Evolutionary conservation across 1,284 basidiomycete species (phyloP), one percentile per base, ranked within the genome.

Genomic region (Cryptococcus sp.): DNA sequence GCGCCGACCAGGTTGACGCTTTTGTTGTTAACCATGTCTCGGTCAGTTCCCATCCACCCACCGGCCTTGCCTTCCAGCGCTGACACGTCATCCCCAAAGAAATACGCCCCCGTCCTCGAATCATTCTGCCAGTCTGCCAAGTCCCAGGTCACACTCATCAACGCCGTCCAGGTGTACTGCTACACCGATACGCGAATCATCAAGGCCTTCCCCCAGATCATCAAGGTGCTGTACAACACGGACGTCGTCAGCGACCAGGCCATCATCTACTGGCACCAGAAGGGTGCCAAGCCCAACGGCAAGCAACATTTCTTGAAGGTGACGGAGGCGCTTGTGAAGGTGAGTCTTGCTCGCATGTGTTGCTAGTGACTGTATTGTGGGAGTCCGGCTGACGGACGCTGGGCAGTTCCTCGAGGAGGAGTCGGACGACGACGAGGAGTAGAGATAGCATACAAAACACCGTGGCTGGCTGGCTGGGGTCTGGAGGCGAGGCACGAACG

Each of bases 261-360:
- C 60, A 94, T 98, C 71, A 88, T 97, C 60, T 98, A 96, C 79
- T 98, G 94, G 94, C 83, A 91, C 79, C 86, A 89, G 79, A 98
- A 98, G 79, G 94, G 95, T 56, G 89, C 92, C 55, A 96, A 93
- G 80, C 84, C 91, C 1, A 89, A 96, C 75, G 94, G 93, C 52
- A 87, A 88, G 75, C 90, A 94, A 75, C 89, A 94, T 76, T 97
- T 98, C 82, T 80, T 97, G 66, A 93, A 91, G 80, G 85, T 82
- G 55, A 87, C 91, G 2, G 88, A 91, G 76, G 75, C 89, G 6
- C 83, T 98, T 40, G 92, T 97, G 71, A 93, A 95, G 83, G 91
- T 88, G 71, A 57, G 81, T 68, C n/a, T 33, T 33, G 4, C 28
- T 4, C 9, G 28, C 28, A 33, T 4, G 28, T 33, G 9, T 33